phyloP scores from a whole-genome alignment of 2,329 filamentous ascomycete genomes.

The Penicillium sp. region DNA sequence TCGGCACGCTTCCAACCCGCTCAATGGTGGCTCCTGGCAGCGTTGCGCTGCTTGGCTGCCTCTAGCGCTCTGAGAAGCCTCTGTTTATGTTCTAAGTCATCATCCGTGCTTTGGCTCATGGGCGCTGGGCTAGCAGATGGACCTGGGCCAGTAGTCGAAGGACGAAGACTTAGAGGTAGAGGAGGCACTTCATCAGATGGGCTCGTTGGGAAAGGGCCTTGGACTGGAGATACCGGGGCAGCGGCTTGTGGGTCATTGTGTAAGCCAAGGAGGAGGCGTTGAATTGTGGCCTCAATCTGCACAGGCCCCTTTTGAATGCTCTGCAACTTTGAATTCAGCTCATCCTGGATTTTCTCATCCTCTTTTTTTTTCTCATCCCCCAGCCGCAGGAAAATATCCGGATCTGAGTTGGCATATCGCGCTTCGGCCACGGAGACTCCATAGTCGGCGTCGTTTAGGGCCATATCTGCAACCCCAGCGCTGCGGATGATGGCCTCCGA shows the following conservation, averaged over 20 bases:
- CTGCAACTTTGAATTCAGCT: slow-evolving; percentile 43
- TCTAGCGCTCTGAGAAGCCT: slow-evolving; percentile 53
- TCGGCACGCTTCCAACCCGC: not conserved
- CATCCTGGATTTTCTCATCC: slow-evolving; percentile 47
- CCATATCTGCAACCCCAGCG: slow-evolving; percentile 51
- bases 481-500: slow-evolving; percentile 48
- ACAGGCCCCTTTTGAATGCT: slow-evolving; percentile 43
- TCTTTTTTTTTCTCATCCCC: slow-evolving; percentile 51
- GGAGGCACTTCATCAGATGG: slow-evolving; percentile 20
- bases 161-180: slow-evolving; percentile 29
- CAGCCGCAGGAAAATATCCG: slow-evolving; percentile 44
- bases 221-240: slow-evolving; percentile 11
- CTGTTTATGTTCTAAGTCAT: slow-evolving; percentile 47
- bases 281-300: slow-evolving; percentile 39
- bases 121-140: slow-evolving; percentile 6
- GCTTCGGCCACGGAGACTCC: slow-evolving; percentile 56
- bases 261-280: slow-evolving; percentile 40
- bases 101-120: slow-evolving; percentile 15
- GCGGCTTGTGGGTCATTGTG: slow-evolving; percentile 31
- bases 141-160: slow-evolving; percentile 23
- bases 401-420: slow-evolving; percentile 45
- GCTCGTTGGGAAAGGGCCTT: slow-evolving; percentile 10
- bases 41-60: slow-evolving; percentile 56
- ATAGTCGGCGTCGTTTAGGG: slow-evolving; percentile 54
- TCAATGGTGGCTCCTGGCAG: slow-evolving; percentile 30